phyloP scores from a whole-genome alignment of 257 asterid species.

The Henckelia pumila region DNA sequence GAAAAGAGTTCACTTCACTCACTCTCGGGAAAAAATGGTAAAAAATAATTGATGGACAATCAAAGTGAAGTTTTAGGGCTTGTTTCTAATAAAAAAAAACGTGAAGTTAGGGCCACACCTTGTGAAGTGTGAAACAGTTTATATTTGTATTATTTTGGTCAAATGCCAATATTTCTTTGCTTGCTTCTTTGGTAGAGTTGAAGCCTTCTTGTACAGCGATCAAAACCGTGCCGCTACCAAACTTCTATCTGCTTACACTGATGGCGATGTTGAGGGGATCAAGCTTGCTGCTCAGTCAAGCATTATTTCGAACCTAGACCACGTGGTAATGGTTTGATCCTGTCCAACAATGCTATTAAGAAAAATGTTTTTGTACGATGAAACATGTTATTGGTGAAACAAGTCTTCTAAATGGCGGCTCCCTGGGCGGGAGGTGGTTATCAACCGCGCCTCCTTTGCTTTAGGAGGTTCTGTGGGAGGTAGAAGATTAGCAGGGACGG shows the following conservation, averaged over 20 bases:
- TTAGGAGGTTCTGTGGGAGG: too few species aligned
- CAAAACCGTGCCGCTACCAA: slow-evolving; percentile 84
- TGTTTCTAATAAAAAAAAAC: too few species aligned
- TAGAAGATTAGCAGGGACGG: too few species aligned
- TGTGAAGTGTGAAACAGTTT: background rate
- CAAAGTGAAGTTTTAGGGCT: background rate
- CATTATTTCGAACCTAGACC: slow-evolving; percentile 77
- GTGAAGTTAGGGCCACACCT: background rate
- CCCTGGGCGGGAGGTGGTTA: too few species aligned
- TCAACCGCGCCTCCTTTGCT: too few species aligned
- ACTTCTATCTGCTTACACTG: slow-evolving; percentile 81
- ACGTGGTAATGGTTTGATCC: slow-evolving; percentile 49
- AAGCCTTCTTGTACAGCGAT: slow-evolving; percentile 78
- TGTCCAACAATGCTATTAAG: slow-evolving; percentile 2
- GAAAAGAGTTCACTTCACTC: background rate
- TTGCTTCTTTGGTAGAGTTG: slow-evolving; percentile 61
- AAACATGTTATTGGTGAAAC: too few species aligned
- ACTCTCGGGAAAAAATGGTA: background rate
- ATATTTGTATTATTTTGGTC: background rate
- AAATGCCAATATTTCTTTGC: background rate
- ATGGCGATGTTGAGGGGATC: slow-evolving; percentile 85
- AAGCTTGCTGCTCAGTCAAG: slow-evolving; percentile 82
- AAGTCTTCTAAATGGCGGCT: too few species aligned
- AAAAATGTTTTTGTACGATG: too few species aligned
- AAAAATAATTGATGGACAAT: background rate